Percentiles rank a stretch among this genome's conserved stretches.
These are phyloP conservation scores for Thinopyrum elongatum DNA, from an alignment of 176 grass and related monocot species.

Conservation along the genomic window DNA sequence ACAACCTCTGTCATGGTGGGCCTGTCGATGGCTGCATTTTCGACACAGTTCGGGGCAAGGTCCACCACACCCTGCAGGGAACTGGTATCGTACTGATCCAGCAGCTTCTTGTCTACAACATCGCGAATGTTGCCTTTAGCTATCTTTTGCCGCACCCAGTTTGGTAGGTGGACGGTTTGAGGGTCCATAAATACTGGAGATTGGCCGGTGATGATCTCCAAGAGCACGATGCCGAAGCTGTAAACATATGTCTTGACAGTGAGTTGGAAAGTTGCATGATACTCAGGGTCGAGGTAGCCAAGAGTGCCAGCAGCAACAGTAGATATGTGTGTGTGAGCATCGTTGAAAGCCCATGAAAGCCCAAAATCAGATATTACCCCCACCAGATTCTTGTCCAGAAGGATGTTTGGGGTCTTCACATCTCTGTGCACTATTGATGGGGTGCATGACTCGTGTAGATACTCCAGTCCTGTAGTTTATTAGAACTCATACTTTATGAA, in stretches of 20 bases:
- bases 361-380: constrained; percentile 31
- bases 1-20: too few relatives aligned
- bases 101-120: neutral
- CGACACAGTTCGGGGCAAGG: constrained; percentile 2
- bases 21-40: neutral
- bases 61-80: constrained; percentile 11
- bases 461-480: constrained; percentile 28
- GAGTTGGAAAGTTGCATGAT: constrained; percentile 2
- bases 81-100: neutral
- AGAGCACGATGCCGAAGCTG: neutral
- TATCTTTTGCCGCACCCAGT: constrained; percentile 19
- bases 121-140: neutral
- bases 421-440: constrained; percentile 28
- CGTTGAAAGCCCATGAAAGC: neutral
- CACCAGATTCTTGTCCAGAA: constrained; percentile 26
- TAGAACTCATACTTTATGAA: neutral
- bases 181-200: neutral
- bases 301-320: constrained; percentile 16
- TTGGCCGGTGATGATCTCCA: constrained; percentile 10
- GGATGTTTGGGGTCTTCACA: constrained; percentile 32
- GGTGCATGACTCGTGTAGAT: constrained; percentile 19
- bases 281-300: constrained; percentile 20
- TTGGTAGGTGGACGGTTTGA: neutral
- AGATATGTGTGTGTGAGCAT: constrained; percentile 24
- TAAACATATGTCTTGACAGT: neutral